These are phyloP conservation scores for Xylaria sp. DNA, from an alignment of 2,329 filamentous ascomycete genomes.

Conservation along the genomic window DNA sequence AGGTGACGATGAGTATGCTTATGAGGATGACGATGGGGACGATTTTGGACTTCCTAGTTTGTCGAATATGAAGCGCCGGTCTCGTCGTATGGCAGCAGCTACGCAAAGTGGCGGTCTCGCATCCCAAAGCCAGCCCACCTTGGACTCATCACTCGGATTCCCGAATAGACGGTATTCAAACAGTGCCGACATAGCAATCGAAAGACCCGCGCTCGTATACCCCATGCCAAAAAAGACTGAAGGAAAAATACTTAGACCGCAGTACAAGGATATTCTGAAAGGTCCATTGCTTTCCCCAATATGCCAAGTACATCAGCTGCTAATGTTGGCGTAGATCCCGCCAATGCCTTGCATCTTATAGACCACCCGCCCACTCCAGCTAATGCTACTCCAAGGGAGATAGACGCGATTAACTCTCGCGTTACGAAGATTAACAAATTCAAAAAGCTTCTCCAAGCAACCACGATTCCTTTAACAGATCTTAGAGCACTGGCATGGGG, in stretches of 20 bases:
- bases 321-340: slow-evolving; percentile 68
- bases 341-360: slow-evolving; percentile 94
- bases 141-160: slow-evolving; percentile 54
- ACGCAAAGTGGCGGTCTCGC: slow-evolving; percentile 53
- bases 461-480: slow-evolving; percentile 85
- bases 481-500: slow-evolving; percentile 91
- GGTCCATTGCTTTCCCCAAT: slow-evolving; percentile 55
- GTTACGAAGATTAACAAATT: slow-evolving; percentile 98
- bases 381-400: slow-evolving; percentile 82
- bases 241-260: slow-evolving; percentile 93
- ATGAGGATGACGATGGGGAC: slow-evolving; percentile 90
- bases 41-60: slow-evolving; percentile 95
- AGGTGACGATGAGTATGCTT: slow-evolving; percentile 78
- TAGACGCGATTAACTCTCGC: slow-evolving; percentile 85
- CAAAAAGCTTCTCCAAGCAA: slow-evolving; percentile 93
- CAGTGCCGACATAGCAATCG: slow-evolving; percentile 93
- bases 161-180: slow-evolving; percentile 74
- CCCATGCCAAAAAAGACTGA: slow-evolving; percentile 89
- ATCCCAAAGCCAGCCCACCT: slow-evolving; percentile 49
- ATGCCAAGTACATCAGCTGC: neutral
- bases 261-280: slow-evolving; percentile 95
- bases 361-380: slow-evolving; percentile 80
- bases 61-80: slow-evolving; percentile 86
- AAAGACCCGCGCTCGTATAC: slow-evolving; percentile 84
- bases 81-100: slow-evolving; percentile 62